These are phyloP conservation scores for Acanthamoeba healyi DNA, from an alignment of 208 protist genomes.

Conservation along the genomic window DNA sequence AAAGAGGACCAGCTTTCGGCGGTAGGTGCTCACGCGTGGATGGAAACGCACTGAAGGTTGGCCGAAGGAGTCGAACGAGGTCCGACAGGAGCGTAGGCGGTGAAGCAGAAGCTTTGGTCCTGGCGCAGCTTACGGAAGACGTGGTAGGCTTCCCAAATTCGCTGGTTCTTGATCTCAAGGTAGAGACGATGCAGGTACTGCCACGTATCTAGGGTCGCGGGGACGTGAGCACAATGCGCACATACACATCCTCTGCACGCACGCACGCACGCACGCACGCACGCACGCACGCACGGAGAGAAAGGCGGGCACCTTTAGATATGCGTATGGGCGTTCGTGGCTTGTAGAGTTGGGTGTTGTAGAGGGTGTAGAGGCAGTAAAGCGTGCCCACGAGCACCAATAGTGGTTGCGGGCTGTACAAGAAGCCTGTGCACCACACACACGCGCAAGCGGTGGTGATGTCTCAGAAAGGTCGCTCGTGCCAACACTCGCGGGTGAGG, in stretches of 20 bases:
- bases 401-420: not conserved
- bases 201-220: not conserved
- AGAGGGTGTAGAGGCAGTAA: not conserved
- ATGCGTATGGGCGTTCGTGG: not conserved
- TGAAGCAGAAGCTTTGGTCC: not conserved
- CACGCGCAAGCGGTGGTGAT: no score
- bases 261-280: no score
- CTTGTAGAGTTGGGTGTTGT: not conserved
- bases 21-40: no score
- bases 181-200: not conserved
- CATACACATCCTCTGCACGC: no score
- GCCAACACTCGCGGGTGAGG: no score
- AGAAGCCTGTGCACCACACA: not conserved
- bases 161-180: not conserved
- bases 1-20: not conserved
- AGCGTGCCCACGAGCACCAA: not conserved
- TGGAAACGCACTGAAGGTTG: not conserved
- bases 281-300: not conserved
- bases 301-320: not conserved
- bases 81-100: conserved; percentile 10
- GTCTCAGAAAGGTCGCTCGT: no score
- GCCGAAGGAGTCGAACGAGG: not conserved
- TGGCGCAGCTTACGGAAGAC: conserved; percentile 4
- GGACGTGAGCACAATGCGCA: no score
- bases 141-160: not conserved